A percentile compares a stretch with the other conserved stretches of the same genome.
phyloP scores from a whole-genome alignment of 1,284 basidiomycete genomes.

The Meira miltonrushii region DNA sequence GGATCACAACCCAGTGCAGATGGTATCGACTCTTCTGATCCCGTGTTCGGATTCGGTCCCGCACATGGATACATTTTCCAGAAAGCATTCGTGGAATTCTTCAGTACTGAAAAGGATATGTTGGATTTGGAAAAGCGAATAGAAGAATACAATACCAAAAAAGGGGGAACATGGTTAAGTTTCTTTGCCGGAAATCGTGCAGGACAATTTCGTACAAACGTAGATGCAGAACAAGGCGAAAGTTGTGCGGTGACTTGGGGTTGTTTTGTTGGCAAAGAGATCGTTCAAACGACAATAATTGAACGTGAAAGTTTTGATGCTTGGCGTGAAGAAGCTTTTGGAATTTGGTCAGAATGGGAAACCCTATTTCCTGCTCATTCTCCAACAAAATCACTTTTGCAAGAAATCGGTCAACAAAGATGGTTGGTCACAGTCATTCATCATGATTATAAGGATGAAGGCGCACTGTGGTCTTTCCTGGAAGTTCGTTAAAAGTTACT shows the following conservation, averaged over 20 bases:
- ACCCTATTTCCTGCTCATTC: slow-evolving; percentile 75
- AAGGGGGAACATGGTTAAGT: slow-evolving; percentile 64
- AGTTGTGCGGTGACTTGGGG: slow-evolving; percentile 57
- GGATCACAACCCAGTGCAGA: slow-evolving; percentile 74
- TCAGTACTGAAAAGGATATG: slow-evolving; percentile 66
- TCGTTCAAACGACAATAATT: slow-evolving; percentile 56
- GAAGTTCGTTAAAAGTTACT: neutral
- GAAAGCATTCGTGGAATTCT: slow-evolving; percentile 96
- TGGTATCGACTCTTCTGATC: slow-evolving; percentile 49
- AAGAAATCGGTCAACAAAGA: slow-evolving; percentile 65
- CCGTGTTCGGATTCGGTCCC: slow-evolving; percentile 86
- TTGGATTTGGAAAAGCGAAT: slow-evolving; percentile 63
- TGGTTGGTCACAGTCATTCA: slow-evolving; percentile 93
- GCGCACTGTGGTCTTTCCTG: slow-evolving; percentile 66
- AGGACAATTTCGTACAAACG: slow-evolving; percentile 51
- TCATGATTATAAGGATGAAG: slow-evolving; percentile 76
- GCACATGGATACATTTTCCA: slow-evolving; percentile 88
- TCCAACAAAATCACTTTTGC: slow-evolving; percentile 67
- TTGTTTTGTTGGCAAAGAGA: slow-evolving; percentile 55
- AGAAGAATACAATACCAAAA: slow-evolving; percentile 53
- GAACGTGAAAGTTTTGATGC: slow-evolving; percentile 55
- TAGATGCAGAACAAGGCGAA: slow-evolving; percentile 39
- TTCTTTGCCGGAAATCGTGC: slow-evolving; percentile 75
- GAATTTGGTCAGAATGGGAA: slow-evolving; percentile 93
- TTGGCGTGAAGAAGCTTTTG: slow-evolving; percentile 83